Evolutionary conservation across 2,329 filamentous ascomycete species (phyloP), one percentile per base, ranked within the genome.

Genomic region (Biscogniauxia sp.): DNA sequence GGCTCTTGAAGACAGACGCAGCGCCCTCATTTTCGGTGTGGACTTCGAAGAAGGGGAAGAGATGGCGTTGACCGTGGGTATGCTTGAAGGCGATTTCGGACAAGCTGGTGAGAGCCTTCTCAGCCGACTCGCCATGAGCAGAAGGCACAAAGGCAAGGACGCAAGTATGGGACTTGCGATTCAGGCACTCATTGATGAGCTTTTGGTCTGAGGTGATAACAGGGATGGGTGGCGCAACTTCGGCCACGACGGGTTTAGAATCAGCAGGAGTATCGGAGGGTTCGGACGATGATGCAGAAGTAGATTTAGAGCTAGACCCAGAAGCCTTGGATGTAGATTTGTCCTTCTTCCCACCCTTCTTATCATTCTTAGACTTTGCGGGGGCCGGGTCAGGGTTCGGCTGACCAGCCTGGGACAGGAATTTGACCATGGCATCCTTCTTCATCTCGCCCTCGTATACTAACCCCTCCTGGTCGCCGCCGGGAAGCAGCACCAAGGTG

Each of bases 21-120:
- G 84, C 83, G 7, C 82, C 82, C n/a, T 81, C 75, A 66, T 89
- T 89, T 45, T 82, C 79, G 51, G 79, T 79, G 13, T 91, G 84
- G 0, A 98, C 81, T 55, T 88, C 86, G 73, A 89, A 94, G 76
- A 97, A 90, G 23, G 93, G 92, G 80, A 98, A 96, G 1, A 93
- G 78, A 59, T 88, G 86, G 32, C 85, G 84, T 57, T 88, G 82
- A 54, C 82, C 82, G 65, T 86, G 80, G 37, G 84, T 79, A 71
- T 96, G 87, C 77, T 93, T 96, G 75, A 89, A 85, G 56, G 88
- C 86, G 58, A 97, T 83, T 58, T 93, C 85, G 1, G 89, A 85
- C 3, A 97, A 81, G 25, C 84, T 85, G 20, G 78, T 74, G 2
- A 93, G 78, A 19, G 83, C 87, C 66, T 84, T 80, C 59, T 82